Percentiles rank a stretch among this genome's conserved stretches.
These are phyloP conservation scores for Adansonia grandidieri DNA, from an alignment of 441 rosid species.

Conservation along the genomic window DNA sequence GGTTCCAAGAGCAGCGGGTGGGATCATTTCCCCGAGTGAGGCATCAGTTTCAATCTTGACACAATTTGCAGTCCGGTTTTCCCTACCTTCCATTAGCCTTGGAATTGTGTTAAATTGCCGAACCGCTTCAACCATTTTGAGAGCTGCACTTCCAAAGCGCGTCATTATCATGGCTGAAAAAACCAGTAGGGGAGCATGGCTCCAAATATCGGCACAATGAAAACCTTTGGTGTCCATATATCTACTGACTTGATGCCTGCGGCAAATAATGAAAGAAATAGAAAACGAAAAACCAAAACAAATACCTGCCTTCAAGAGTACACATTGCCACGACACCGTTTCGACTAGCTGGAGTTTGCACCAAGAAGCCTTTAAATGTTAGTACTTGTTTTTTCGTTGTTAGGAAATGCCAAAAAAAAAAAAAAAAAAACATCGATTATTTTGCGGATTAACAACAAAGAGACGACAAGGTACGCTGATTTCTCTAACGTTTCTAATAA, in stretches of 20 bases:
- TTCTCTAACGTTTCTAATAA: neutral
- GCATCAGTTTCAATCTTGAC: conserved; percentile 78
- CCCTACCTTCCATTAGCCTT: conserved; percentile 68
- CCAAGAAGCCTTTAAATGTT: neutral
- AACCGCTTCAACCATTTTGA: conserved; percentile 80
- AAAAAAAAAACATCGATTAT: neutral
- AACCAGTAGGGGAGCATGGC: conserved; percentile 84
- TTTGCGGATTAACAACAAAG: neutral
- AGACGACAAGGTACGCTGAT: neutral
- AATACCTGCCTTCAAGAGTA: too few relatives aligned
- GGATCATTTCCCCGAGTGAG: conserved; percentile 69
- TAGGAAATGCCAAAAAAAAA: neutral
- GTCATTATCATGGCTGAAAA: conserved; percentile 71
- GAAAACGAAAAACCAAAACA: too few relatives aligned
- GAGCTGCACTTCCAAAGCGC: conserved; percentile 75
- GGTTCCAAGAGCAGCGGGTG: conserved; percentile 72
- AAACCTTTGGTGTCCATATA: conserved; percentile 67
- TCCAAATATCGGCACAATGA: conserved; percentile 65
- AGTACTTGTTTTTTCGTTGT: neutral
- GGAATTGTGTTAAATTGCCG: conserved; percentile 75
- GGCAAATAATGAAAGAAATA: conserved; percentile 56
- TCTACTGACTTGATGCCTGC: conserved; percentile 61
- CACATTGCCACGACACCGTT: neutral
- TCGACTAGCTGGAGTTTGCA: neutral
- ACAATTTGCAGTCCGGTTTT: conserved; percentile 69